These are phyloP conservation scores for Cutaneotrichosporon sp. DNA, from an alignment of 1,284 basidiomycete species.

Conservation along the genomic window DNA sequence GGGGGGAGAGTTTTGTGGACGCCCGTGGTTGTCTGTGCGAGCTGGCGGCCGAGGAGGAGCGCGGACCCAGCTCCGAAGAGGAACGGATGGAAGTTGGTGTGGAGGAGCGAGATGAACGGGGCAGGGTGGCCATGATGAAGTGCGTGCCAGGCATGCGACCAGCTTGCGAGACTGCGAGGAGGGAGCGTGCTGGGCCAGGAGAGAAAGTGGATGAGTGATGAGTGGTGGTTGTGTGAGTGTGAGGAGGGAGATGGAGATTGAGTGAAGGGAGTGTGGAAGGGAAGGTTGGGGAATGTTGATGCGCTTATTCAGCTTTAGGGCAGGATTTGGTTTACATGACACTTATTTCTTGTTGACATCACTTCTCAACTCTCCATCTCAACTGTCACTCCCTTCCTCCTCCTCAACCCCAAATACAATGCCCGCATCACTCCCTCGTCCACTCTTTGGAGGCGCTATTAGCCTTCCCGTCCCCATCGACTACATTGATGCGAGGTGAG, in stretches of 20 bases:
- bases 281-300: background rate
- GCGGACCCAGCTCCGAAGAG: background rate
- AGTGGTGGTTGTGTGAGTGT: background rate
- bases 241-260: background rate
- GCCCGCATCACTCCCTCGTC: conserved; percentile 20
- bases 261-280: background rate
- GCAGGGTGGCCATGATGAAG: background rate
- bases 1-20: background rate
- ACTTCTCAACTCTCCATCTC: background rate
- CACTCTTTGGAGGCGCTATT: conserved; percentile 71
- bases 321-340: background rate
- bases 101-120: background rate
- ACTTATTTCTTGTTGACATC: background rate
- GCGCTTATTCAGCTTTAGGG: background rate
- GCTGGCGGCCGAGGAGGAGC: background rate
- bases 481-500: conserved; percentile 85
- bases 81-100: background rate
- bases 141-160: background rate
- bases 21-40: background rate
- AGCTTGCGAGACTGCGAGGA: background rate
- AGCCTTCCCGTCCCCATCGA: conserved; percentile 60
- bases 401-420: conserved; percentile 13
- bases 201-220: background rate
- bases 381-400: background rate
- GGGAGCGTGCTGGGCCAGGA: background rate